Conservation (phyloP, 2,329 filamentous ascomycete species). For the Neonectria ditissima region DNA sequence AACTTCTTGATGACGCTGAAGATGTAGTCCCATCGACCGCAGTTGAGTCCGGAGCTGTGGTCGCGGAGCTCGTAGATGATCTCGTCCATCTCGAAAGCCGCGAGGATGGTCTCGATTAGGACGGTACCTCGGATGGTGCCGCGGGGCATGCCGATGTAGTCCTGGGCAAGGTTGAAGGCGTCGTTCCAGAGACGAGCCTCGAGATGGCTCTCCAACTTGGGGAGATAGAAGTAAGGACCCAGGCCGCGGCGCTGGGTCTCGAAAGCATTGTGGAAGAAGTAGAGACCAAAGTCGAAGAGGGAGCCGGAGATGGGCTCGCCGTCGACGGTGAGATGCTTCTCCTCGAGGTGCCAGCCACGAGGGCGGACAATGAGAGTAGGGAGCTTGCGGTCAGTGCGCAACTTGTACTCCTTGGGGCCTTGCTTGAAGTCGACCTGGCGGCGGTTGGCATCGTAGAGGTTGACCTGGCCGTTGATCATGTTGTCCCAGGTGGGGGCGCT, state of each 20-base stretch:
- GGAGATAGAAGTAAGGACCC: slow-evolving; percentile 97
- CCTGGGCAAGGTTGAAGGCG: slow-evolving; percentile 94
- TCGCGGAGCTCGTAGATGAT: slow-evolving; percentile 99
- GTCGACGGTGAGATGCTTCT: slow-evolving; percentile 97
- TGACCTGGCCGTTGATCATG: slow-evolving; percentile 98
- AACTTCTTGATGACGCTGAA: slow-evolving; percentile 99
- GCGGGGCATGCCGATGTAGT: slow-evolving; percentile 88
- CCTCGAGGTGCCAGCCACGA: slow-evolving; percentile 96
- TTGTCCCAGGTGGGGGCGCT: slow-evolving; percentile 98
- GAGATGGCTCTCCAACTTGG: slow-evolving; percentile 98
- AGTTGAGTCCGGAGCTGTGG: slow-evolving; percentile 96
- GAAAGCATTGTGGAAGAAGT: slow-evolving; percentile 98
- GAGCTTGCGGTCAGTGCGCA: slow-evolving; percentile 85
- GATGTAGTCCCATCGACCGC: slow-evolving; percentile 99
- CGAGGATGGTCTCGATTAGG: slow-evolving; percentile 96
- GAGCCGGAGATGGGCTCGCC: slow-evolving; percentile 93
- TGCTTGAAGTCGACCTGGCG: slow-evolving; percentile 96
- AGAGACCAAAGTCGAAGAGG: slow-evolving; percentile 97
- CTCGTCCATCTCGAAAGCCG: slow-evolving; percentile 99
- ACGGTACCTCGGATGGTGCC: slow-evolving; percentile 96
- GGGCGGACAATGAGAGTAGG: slow-evolving; percentile 95
- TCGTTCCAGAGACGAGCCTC: slow-evolving; percentile 99
- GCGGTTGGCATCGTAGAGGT: slow-evolving; percentile 95
- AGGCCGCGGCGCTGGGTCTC: slow-evolving; percentile 86
- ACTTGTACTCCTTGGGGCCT: slow-evolving; percentile 95